Percentiles rank a stretch among this genome's conserved stretches.
Evolutionary conservation across 352 stramenopile genomes (phyloP).

Genomic region (Pelagophyceae sp.): DNA sequence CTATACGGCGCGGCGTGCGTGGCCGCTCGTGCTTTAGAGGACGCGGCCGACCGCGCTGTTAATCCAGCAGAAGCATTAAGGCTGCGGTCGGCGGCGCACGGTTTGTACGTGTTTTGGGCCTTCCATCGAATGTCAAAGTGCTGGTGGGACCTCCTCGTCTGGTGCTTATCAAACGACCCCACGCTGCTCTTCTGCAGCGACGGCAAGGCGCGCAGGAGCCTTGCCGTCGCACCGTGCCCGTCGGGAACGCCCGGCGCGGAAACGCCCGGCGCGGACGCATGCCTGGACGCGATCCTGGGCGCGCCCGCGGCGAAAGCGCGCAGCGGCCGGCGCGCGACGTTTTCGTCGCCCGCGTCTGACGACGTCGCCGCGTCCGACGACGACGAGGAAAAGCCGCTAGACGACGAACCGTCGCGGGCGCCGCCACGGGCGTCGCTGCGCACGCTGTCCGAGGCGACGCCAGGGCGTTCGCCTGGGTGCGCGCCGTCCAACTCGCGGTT

Average conservation of each 20-base stretch:
- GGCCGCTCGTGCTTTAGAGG: no score
- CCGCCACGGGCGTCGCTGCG: no score
- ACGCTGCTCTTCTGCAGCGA: background rate
- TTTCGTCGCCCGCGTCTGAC: background rate
- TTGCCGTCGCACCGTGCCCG: background rate
- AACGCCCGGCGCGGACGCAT: background rate
- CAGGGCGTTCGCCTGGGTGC: no score
- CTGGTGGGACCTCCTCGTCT: constrained; percentile 13
- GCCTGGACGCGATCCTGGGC: background rate
- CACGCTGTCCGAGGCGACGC: no score
- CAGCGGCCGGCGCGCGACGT: no score
- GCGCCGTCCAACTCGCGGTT: background rate
- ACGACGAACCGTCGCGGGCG: no score
- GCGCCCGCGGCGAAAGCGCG: no score
- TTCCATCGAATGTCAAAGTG: constrained; percentile 8
- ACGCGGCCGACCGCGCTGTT: no score
- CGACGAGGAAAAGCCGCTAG: background rate
- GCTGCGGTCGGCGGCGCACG: background rate
- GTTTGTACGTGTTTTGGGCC: background rate
- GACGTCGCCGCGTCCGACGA: background rate
- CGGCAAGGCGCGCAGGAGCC: background rate
- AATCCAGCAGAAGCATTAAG: no score
- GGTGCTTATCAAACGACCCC: background rate
- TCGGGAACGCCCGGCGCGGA: no score
- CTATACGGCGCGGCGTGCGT: background rate